A percentile compares a stretch with the other conserved stretches of the same genome.
Conservation (phyloP, 768 basidiomycete species). For the Leccinum longicurvipes region DNA sequence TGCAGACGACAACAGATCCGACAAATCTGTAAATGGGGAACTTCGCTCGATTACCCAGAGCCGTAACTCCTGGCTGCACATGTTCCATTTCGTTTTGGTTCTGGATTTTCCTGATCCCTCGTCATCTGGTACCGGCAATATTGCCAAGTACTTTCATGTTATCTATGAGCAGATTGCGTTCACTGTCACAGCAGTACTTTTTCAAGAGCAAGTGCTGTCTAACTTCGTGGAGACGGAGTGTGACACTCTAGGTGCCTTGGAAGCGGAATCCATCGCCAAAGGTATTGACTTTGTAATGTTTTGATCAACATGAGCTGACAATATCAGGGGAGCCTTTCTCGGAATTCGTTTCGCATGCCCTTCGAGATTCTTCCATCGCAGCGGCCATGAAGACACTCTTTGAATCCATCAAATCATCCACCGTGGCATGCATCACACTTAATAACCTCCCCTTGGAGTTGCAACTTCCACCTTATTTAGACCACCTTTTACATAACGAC, state of each 20-base stretch:
- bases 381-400: constrained; percentile 77
- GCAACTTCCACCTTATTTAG: constrained; percentile 81
- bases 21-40: constrained; percentile 36
- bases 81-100: constrained; percentile 84
- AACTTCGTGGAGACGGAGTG: constrained; percentile 86
- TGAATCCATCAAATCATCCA: constrained; percentile 70
- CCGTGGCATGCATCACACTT: constrained; percentile 76
- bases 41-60: constrained; percentile 20
- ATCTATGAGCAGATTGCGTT: constrained; percentile 89
- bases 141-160: constrained; percentile 77
- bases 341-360: constrained; percentile 53
- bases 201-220: constrained; percentile 83
- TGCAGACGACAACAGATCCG: constrained; percentile 32
- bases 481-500: constrained; percentile 63
- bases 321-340: constrained; percentile 56
- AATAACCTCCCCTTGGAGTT: constrained; percentile 79
- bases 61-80: constrained; percentile 56
- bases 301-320: constrained; percentile 5
- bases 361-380: constrained; percentile 68
- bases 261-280: constrained; percentile 66
- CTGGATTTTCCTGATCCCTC: constrained; percentile 89
- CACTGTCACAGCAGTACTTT: constrained; percentile 87
- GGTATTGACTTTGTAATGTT: constrained; percentile 46
- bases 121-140: constrained; percentile 73
- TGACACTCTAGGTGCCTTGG: constrained; percentile 62